These are phyloP conservation scores for Exserohilum turcica DNA, from an alignment of 2,329 filamentous ascomycete genomes.

Conservation along the genomic window DNA sequence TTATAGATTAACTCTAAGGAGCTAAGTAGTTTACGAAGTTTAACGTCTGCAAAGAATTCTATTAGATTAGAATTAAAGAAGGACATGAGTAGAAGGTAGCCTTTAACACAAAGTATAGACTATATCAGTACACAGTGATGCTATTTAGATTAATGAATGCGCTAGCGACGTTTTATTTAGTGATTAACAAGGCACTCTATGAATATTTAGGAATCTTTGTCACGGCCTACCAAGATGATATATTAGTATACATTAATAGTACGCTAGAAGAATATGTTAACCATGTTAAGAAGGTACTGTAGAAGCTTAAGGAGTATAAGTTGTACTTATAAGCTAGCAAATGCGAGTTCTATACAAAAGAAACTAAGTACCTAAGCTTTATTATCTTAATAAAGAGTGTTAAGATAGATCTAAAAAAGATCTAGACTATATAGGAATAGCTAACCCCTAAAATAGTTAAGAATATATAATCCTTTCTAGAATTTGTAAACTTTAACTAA, in stretches of 20 bases:
- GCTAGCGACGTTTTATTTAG: conserved; percentile 2
- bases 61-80: not conserved
- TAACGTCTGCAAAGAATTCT: not conserved
- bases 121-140: not conserved
- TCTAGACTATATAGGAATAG: conserved; percentile 31
- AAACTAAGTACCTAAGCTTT: conserved; percentile 39
- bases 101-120: not conserved
- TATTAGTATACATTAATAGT: not conserved
- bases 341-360: conserved; percentile 36
- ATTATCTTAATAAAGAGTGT: conserved; percentile 33
- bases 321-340: conserved; percentile 32
- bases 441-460: conserved; percentile 22
- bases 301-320: conserved; percentile 20
- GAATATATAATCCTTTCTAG: conserved; percentile 11
- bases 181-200: not conserved
- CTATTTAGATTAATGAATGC: not conserved
- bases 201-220: not conserved
- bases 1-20: not conserved
- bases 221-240: not conserved
- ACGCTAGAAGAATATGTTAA: not conserved
- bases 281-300: conserved; percentile 29
- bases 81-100: not conserved
- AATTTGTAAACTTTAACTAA: not conserved
- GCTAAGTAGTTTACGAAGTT: conserved; percentile 1
- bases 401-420: conserved; percentile 31